Evolutionary conservation across 495 filamentous ascomycete genomes (phyloP), one percentile per base, ranked within the genome.

Genomic region (Neurospora sp.): DNA sequence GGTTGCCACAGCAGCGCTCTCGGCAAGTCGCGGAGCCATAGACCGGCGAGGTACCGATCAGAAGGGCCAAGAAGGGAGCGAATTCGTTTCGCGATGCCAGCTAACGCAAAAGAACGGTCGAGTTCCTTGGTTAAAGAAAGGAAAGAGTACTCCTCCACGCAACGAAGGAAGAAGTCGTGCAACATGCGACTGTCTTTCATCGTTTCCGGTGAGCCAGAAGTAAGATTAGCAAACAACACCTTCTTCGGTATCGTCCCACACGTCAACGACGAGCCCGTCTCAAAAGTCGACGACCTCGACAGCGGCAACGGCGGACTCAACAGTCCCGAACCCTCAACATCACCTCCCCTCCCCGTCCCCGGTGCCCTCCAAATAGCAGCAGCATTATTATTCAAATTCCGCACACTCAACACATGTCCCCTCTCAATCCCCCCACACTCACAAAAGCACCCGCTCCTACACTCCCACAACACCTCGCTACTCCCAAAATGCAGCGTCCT

Each of bases 401-500:
- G 8, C 14, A 73, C 60, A 39, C 74, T 77, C 40, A 76, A 71
- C 20, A 60, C 73, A 27, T 76, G 71, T 1, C 62, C 71, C 20
- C 73, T 27, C 20, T 40, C 41, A 41, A 77, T 76, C 38, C 74
- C 70, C 27, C 72, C 71, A 46, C 77, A 78, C 31, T 83, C 82
- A 69, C 80, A 83, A 20, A 76, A 77, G 8, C 78, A 72, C 12
- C 69, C 39, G 5, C 76, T 69, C 10, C 72, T 35, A 71, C 82
- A 83, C 70, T 81, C 80, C 79, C 80, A 83, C 2, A 81, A 73
- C 3, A 84, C 18, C 70, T 82, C 78, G 7, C 74, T 74, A 1
- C 72, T 39, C 7, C 76, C 75, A 44, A 79, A 83, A 23, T 79
- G 72, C 8, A 84, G 74, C 1, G 74, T 77, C 4, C 82, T 46